Base-by-base conservation (phyloP, 2,329 filamentous ascomycete species). In the Clarireedia paspali region DNA sequence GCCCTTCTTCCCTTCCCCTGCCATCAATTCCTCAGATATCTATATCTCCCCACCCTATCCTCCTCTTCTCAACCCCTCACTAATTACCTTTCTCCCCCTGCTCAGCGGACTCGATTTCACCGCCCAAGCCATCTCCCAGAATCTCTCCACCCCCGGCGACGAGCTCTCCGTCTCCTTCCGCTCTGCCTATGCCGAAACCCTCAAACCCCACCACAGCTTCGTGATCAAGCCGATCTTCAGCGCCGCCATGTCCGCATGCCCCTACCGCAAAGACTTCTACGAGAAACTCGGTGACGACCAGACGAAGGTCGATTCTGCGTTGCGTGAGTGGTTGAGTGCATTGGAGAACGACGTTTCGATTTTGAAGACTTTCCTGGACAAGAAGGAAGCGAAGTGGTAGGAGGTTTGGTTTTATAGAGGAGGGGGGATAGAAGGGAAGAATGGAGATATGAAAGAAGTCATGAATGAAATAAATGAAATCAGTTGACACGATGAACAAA, bases 241-340 rank as follows among this genome's bases (percentile, higher is more conserved):
- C 66, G 87, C 91, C 60, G 92, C 92, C 71, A 96, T 99, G 91
- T 82, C 83, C 65, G 91, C 91, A 17, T 92, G 88, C 64, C 94
- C 94, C 1, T 96, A 96, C 79, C 84, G 92, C 64, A 89, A 89
- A 71, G 89, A 92, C 73, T 97, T 99, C 71, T 97, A 96, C 71
- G 74, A 74, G 62, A 96, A 96, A 81, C 78, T 99, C 45, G 91
- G 88, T 39, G 75, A 77, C 20, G 81, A 89, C 68, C 72, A 80
- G 40, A 73, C 70, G 30, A 82, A 85, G 72, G 85, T 94, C 49
- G 66, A 77, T 50, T 69, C 73, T 55, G 82, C 88, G 68, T 72
- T 96, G 66, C 74, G 78, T 64, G 74, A 76, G 61, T 96, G 92
- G 80, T 77, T 97, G 59, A 75, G 73, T n/a, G 83, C 87, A 7